These are phyloP conservation scores for Holtermanniella nyarrowii DNA, from an alignment of 768 basidiomycete genomes.

Conservation along the genomic window DNA sequence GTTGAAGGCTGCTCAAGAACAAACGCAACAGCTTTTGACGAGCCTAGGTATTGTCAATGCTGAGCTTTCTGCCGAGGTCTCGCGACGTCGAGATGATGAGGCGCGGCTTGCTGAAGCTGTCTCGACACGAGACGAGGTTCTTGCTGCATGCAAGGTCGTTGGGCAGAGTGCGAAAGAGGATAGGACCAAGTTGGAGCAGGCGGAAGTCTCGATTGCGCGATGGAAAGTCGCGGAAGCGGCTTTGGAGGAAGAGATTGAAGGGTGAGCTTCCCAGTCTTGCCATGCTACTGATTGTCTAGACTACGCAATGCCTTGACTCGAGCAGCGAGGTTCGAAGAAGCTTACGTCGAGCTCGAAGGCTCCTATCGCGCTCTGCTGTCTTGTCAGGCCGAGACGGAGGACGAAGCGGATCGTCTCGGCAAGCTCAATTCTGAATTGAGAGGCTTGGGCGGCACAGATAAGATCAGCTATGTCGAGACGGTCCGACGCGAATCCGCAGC, in stretches of 20 bases:
- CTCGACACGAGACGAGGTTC: constrained; percentile 4
- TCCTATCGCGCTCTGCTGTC: constrained; percentile 57
- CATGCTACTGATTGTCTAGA: constrained; percentile 25
- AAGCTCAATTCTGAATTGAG: constrained; percentile 77
- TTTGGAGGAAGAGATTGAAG: constrained; percentile 57
- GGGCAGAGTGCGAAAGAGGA: constrained; percentile 12
- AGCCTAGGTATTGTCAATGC: background rate
- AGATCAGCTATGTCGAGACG: constrained; percentile 78
- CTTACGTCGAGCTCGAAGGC: constrained; percentile 56
- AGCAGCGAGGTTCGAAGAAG: constrained; percentile 57
- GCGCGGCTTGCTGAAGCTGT: background rate
- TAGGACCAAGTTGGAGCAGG: constrained; percentile 19
- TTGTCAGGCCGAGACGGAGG: constrained; percentile 66
- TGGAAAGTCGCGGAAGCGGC: constrained; percentile 56
- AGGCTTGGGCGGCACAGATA: constrained; percentile 71
- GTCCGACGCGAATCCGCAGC: constrained; percentile 71
- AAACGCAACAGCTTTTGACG: background rate
- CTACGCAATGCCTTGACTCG: constrained; percentile 50
- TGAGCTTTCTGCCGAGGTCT: constrained; percentile 1
- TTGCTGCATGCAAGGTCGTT: constrained; percentile 5
- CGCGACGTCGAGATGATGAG: background rate
- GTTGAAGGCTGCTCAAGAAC: background rate
- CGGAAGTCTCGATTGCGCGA: constrained; percentile 18
- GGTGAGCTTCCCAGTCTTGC: constrained; percentile 46
- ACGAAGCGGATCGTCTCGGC: constrained; percentile 64